These are phyloP conservation scores for Vishniacozyma victoriae DNA, from an alignment of 768 basidiomycete genomes.

Conservation along the genomic window DNA sequence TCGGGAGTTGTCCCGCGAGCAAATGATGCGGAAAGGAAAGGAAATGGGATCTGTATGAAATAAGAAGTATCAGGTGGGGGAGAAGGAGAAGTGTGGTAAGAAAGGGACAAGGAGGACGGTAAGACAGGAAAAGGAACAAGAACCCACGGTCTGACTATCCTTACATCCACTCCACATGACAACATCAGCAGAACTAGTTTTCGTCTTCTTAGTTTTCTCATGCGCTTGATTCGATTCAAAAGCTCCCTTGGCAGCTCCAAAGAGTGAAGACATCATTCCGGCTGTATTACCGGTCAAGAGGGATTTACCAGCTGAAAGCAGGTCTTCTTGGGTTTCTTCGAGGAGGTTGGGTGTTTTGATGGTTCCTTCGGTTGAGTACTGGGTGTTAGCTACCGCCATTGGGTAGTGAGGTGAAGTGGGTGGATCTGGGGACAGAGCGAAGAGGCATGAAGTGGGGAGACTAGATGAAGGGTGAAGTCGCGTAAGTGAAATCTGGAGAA, in stretches of 20 bases:
- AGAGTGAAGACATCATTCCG: conserved; percentile 46
- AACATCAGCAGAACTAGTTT: conserved; percentile 76
- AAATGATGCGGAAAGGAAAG: too few species aligned
- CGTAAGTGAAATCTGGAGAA: background rate
- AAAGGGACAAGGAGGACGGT: too few species aligned
- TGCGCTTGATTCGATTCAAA: conserved; percentile 59
- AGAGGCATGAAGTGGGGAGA: background rate
- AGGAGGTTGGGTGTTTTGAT: conserved; percentile 87
- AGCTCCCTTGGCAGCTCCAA: conserved; percentile 67
- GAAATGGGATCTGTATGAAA: too few species aligned
- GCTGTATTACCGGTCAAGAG: conserved; percentile 49
- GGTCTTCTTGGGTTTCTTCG: conserved; percentile 75
- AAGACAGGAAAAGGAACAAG: too few species aligned
- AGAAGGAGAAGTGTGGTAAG: too few species aligned
- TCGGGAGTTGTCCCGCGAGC: too few species aligned
- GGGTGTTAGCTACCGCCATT: background rate
- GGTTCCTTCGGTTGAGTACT: conserved; percentile 89
- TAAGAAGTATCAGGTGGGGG: too few species aligned
- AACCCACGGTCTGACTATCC: conserved; percentile 46
- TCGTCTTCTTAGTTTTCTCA: conserved; percentile 55
- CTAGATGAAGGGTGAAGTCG: background rate
- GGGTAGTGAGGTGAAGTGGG: background rate
- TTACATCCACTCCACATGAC: conserved; percentile 51
- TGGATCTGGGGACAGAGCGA: too few species aligned
- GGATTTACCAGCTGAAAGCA: conserved; percentile 66